Conservation (phyloP, 345 rosid genomes). For the Citrus reticulata region DNA sequence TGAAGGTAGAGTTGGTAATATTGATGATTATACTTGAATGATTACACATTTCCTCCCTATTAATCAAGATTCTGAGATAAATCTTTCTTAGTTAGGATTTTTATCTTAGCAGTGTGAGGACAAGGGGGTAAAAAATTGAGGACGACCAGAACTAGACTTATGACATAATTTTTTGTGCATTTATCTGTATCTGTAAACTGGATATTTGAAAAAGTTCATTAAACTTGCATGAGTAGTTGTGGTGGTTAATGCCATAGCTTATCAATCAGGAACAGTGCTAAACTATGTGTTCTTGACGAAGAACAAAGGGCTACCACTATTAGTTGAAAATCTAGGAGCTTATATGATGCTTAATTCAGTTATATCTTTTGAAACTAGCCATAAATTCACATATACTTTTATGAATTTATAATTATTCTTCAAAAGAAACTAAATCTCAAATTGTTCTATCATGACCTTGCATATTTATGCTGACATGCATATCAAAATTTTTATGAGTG, state of each 20-base stretch:
- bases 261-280: not conserved
- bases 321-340: not conserved
- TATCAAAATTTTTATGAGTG: not conserved
- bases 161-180: not conserved
- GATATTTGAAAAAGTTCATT: not conserved
- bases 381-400: not conserved
- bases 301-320: not conserved
- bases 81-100: not conserved
- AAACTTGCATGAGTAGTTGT: not conserved
- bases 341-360: not conserved
- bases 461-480: not conserved
- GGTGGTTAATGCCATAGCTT: not conserved
- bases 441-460: not conserved
- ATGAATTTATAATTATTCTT: not conserved
- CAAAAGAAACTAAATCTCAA: not conserved
- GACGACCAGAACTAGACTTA: not conserved
- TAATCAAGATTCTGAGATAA: not conserved
- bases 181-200: not conserved
- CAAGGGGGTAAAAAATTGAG: not conserved
- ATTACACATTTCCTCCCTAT: not conserved
- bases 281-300: not conserved
- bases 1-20: slow-evolving; percentile 77
- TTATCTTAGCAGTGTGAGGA: not conserved
- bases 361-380: not conserved
- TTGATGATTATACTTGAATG: slow-evolving; percentile 3